These are phyloP conservation scores for Pistacia atlantica DNA, from an alignment of 345 rosid genomes.

Conservation along the genomic window DNA sequence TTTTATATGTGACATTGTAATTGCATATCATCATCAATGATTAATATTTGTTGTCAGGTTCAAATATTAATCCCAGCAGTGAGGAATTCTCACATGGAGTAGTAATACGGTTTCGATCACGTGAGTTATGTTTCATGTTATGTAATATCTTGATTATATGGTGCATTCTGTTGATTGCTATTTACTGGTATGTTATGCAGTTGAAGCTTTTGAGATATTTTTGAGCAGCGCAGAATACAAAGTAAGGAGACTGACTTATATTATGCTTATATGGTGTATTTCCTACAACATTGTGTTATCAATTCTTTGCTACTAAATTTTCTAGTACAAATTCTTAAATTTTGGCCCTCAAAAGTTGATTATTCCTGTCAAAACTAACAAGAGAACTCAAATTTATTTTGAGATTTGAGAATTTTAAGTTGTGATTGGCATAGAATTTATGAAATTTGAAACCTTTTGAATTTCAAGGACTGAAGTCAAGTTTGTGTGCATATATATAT, in stretches of 20 bases:
- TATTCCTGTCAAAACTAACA: neutral
- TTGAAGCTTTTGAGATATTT: slow-evolving; percentile 75
- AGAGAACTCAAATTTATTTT: neutral
- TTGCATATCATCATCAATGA: neutral
- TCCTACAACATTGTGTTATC: neutral
- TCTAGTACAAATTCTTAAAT: neutral
- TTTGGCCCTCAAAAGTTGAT: neutral
- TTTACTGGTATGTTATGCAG: slow-evolving; percentile 44
- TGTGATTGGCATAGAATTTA: neutral
- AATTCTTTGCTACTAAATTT: neutral
- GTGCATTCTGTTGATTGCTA: slow-evolving; percentile 25
- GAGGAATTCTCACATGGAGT: slow-evolving; percentile 70
- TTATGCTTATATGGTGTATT: too few relatives aligned
- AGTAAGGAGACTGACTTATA: slow-evolving; percentile 43
- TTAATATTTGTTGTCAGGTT: slow-evolving; percentile 47
- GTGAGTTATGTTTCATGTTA: slow-evolving; percentile 35
- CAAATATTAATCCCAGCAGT: slow-evolving; percentile 63
- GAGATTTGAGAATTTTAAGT: neutral
- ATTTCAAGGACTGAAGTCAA: neutral
- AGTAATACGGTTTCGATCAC: slow-evolving; percentile 69
- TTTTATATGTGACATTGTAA: neutral
- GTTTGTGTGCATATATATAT: neutral
- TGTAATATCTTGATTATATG: slow-evolving; percentile 2
- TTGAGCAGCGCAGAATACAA: slow-evolving; percentile 61
- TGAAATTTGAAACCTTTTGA: neutral